phyloP scores from a whole-genome alignment of 192 early-diverging fungal species.

The Cladochytrium replicatum region DNA sequence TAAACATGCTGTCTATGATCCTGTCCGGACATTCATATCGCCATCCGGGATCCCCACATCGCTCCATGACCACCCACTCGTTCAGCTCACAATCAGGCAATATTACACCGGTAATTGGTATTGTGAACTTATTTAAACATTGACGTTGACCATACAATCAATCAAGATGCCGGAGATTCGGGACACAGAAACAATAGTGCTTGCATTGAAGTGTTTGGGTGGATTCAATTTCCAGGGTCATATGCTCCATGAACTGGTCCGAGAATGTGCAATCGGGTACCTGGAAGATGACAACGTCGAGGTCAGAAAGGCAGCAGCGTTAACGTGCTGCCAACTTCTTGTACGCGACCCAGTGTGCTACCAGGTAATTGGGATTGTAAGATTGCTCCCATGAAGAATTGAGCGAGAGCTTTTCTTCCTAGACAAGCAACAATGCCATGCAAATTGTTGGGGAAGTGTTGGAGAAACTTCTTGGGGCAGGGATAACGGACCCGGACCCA shows the following conservation, averaged over 20 bases:
- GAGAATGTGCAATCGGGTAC: conserved; percentile 73
- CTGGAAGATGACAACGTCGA: conserved; percentile 65
- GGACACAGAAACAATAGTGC: conserved; percentile 62
- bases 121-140: background rate
- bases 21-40: conserved; percentile 71
- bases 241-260: conserved; percentile 81
- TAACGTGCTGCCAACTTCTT: conserved; percentile 76
- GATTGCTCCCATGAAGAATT: background rate
- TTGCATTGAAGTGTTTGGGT: conserved; percentile 75
- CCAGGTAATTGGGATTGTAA: conserved; percentile 38
- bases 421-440: conserved; percentile 55
- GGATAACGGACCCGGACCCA: conserved; percentile 75
- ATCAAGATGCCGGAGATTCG: conserved; percentile 40
- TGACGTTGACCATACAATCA: background rate
- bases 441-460: conserved; percentile 78
- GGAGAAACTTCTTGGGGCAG: conserved; percentile 80
- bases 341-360: conserved; percentile 72
- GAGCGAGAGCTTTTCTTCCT: background rate
- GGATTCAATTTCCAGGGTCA: conserved; percentile 72
- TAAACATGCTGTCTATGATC: conserved; percentile 81
- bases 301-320: conserved; percentile 73
- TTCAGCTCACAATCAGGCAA: conserved; percentile 2
- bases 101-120: conserved; percentile 7
- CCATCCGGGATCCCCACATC: conserved; percentile 56
- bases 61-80: conserved; percentile 11